A percentile compares a stretch with the other conserved stretches of the same genome.
Conservation (phyloP, 2,329 filamentous ascomycete species). For the Cryphonectria naterciae region DNA sequence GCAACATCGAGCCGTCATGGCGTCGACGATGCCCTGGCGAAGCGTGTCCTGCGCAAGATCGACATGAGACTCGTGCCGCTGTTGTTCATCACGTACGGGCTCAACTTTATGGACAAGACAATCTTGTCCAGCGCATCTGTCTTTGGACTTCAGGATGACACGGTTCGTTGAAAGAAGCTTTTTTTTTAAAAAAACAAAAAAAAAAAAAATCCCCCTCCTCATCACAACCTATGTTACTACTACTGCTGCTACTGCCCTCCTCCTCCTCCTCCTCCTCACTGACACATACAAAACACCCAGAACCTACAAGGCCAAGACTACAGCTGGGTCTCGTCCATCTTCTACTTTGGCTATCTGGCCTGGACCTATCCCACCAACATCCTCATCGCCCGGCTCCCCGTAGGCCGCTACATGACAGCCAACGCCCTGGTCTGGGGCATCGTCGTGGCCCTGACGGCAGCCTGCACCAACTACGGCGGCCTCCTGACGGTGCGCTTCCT, state of each 20-base stretch:
- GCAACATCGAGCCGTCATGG: slow-evolving; percentile 4
- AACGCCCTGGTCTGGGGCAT: slow-evolving; percentile 57
- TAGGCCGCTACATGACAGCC: slow-evolving; percentile 50
- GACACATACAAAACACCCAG: slow-evolving; percentile 8
- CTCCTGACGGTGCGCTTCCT: slow-evolving; percentile 57
- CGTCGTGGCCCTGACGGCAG: slow-evolving; percentile 49
- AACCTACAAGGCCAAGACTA: slow-evolving; percentile 49
- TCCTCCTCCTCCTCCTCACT: not conserved
- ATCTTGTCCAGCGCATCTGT: slow-evolving; percentile 60
- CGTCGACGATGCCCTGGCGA: slow-evolving; percentile 33
- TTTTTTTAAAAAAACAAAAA: not conserved
- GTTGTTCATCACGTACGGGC: slow-evolving; percentile 60
- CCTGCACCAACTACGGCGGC: slow-evolving; percentile 52
- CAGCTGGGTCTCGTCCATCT: slow-evolving; percentile 50
- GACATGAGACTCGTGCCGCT: slow-evolving; percentile 59
- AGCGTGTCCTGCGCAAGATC: slow-evolving; percentile 56
- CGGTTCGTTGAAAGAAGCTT: slow-evolving; percentile 31
- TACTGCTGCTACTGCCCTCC: too few species aligned
- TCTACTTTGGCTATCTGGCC: slow-evolving; percentile 48
- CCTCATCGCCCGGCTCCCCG: slow-evolving; percentile 51
- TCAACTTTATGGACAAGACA: slow-evolving; percentile 67
- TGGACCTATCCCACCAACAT: slow-evolving; percentile 47
- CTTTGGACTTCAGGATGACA: slow-evolving; percentile 58
- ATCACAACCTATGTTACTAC: too few species aligned
- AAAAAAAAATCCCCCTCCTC: too few species aligned